Base-by-base conservation (phyloP, 306 rosid genomes). In the Phaseolus lunatus region DNA sequence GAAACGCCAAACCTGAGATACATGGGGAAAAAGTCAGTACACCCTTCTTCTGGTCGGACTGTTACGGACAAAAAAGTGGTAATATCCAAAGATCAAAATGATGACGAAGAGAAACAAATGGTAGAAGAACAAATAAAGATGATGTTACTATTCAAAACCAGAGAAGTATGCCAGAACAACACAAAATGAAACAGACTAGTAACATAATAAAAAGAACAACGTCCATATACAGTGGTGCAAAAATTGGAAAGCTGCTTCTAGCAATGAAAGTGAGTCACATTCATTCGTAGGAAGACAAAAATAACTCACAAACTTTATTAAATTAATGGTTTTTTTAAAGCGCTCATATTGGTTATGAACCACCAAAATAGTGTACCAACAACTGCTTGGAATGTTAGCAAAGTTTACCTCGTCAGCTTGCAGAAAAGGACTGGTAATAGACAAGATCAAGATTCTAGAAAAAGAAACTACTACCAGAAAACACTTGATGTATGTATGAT, bases 1-100 rank as follows among this genome's bases (percentile, higher is more conserved):
- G 96, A 84, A 92, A 92, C 13, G 97, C 98, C 93, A 95, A 86
- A 80, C 98, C 98, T 95, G 92, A 75, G 50, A 89, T 49, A 47
- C 56, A 50, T 59, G 3, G 62, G 56, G 53, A 57, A 19, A 73
- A 50, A 19, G 56, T 85, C 5, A 78, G 70, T 76, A 68, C 73
- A 77, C 37, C 59, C 53, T 73, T 39, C 59, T 50, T 27, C 15
- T 47, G 3, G 65, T 13, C 7, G 9, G 11, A 43, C 80, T 54
- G 52, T 43, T 7, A 57, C 16, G 57, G 7, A 59, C 23, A 54
- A 29, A 29, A n/a, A 29, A 58, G 2, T 19, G 61, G 5, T 23
- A 45, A 22, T n/a, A 20, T 7, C 3, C 24, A 19, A 19, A 68
- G 43, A 41, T 9, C 57, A 81, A 26, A 53, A 59, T 77, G 62